Evolutionary conservation across 2,329 filamentous ascomycete species (phyloP).

Genomic region (Podosphaera leucotricha): DNA sequence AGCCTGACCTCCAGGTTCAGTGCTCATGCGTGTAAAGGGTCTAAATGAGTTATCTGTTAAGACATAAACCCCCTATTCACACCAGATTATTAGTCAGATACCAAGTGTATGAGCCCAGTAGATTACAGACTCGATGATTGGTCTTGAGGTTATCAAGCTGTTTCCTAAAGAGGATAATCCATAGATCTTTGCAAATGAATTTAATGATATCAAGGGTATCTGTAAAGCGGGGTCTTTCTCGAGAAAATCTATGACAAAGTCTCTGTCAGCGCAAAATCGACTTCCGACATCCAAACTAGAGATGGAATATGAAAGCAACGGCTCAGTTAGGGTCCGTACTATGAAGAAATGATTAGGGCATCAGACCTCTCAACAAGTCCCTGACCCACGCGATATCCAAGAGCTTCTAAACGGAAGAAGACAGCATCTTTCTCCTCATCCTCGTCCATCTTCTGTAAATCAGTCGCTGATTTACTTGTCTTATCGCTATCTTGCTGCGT

Average conservation of each 20-base stretch:
- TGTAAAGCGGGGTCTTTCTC: slow-evolving; percentile 65
- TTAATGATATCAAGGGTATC: slow-evolving; percentile 93
- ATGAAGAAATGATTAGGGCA: slow-evolving; percentile 2
- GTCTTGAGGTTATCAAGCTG: slow-evolving; percentile 98
- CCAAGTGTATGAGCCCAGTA: neutral
- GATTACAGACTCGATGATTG: slow-evolving; percentile 54
- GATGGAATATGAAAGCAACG: neutral
- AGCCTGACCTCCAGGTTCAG: slow-evolving; percentile 50
- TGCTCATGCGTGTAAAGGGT: slow-evolving; percentile 73
- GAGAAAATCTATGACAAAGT: slow-evolving; percentile 40
- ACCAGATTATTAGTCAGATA: neutral
- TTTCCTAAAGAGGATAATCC: slow-evolving; percentile 84
- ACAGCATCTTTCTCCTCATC: slow-evolving; percentile 70
- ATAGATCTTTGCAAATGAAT: slow-evolving; percentile 95
- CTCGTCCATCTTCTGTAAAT: slow-evolving; percentile 30
- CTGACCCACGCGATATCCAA: slow-evolving; percentile 82
- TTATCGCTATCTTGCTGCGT: neutral
- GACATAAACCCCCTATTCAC: slow-evolving; percentile 63
- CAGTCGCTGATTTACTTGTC: slow-evolving; percentile 1
- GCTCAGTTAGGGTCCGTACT: neutral
- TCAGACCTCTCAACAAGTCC: slow-evolving; percentile 70
- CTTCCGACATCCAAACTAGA: neutral
- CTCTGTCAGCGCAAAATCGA: no score
- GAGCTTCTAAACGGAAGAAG: slow-evolving; percentile 56
- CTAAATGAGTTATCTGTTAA: slow-evolving; percentile 83